Base-by-base conservation (phyloP, 768 basidiomycete species). In the Floccularia luteovirens region DNA sequence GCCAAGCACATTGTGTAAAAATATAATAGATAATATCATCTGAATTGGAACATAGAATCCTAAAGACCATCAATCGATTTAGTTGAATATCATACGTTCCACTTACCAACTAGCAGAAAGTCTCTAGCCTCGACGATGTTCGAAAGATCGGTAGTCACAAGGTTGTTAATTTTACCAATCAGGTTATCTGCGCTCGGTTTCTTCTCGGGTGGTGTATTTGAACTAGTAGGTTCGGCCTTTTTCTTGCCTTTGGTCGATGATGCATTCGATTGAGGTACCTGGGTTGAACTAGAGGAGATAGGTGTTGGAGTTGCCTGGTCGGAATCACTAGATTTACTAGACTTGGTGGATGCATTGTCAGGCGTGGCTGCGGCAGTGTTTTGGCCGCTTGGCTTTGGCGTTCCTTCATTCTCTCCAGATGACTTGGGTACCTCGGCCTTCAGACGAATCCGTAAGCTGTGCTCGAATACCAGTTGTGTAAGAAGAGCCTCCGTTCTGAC, bases 131-230 rank as follows among this genome's bases (percentile, higher is more conserved):
- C 60, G 7, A 53, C 52, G 38, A 73, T 70, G 40, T 60, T 62
- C 14, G 47, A 51, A 43, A 71, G 38, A 59, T 90, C 87, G 3
- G 80, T 79, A 4, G 84, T 78, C 39, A 87, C 74, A 4, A 88
- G 63, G 39, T 87, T 88, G 55, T 83, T 88, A 53, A 90, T 80
- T 51, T 77, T 82, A 20, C 88, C 87, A 23, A 81, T 70, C 8
- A 87, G 58, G 49, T 82, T 80, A 24, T 43, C 48, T 3, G 48
- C 42, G 28, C 42, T 46, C 2, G 36, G 5, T 8, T 34, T 43
- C 4, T 48, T 32, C 20, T 46, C 38, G 19, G 24, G 22, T 35
- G 12, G 37, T 24, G 19, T 41, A 20, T 37, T 31, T 17, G 21
- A 10, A 22, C n/a, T n/a, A 5, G 8, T 13, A n/a, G 5, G 11